Evolutionary conservation across 164 flowering plant genomes (phyloP).

Genomic region (Magnolia officinalis): DNA sequence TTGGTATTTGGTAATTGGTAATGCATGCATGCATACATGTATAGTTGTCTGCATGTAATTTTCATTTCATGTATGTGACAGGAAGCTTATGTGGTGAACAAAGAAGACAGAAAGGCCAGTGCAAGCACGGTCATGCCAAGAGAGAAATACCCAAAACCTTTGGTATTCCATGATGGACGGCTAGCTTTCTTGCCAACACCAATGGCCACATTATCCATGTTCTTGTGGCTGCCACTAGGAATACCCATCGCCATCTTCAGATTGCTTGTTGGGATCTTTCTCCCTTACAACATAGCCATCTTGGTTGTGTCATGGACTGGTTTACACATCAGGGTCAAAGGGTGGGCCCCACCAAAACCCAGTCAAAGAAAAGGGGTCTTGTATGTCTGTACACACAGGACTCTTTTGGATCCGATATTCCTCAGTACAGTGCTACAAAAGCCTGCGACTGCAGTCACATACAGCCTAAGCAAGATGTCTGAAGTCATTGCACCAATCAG

Average conservation of each 20-base stretch:
- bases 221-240: constrained; percentile 82
- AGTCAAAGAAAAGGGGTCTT: constrained; percentile 38
- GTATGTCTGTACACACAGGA: constrained; percentile 76
- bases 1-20: background rate
- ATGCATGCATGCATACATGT: background rate
- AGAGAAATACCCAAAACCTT: constrained; percentile 68
- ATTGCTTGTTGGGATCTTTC: constrained; percentile 39
- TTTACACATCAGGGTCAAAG: constrained; percentile 30
- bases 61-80: constrained; percentile 15
- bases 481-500: constrained; percentile 66
- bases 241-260: constrained; percentile 51
- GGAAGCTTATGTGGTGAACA: constrained; percentile 60
- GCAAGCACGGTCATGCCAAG: constrained; percentile 39
- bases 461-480: constrained; percentile 73
- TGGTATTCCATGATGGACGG: constrained; percentile 86
- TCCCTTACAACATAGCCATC: constrained; percentile 46
- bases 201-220: constrained; percentile 57
- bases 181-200: constrained; percentile 86
- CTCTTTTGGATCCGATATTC: constrained; percentile 75
- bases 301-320: constrained; percentile 38
- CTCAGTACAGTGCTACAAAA: constrained; percentile 36
- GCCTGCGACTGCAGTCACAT: constrained; percentile 72
- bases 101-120: constrained; percentile 36
- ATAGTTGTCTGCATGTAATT: background rate
- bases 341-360: constrained; percentile 18